Conservation (phyloP, 495 filamentous ascomycete genomes). For the Daldinia bambusicola region DNA sequence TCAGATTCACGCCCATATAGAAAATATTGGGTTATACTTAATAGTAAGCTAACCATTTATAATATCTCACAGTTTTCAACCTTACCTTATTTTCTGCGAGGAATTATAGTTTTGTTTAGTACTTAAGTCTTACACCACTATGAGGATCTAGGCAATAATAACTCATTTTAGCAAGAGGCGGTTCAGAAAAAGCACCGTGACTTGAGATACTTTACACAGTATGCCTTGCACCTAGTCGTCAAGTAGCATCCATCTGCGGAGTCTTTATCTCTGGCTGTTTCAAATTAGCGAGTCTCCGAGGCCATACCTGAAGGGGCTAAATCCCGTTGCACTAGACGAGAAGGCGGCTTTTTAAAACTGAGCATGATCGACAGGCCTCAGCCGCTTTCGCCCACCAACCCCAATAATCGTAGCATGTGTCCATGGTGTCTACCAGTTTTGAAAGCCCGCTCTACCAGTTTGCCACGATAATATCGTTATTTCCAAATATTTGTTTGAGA, state of each 20-base stretch:
- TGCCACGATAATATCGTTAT: neutral
- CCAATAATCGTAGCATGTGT: neutral
- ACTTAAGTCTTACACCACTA: too few species aligned
- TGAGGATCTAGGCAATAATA: too few species aligned
- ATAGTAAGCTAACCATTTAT: too few species aligned
- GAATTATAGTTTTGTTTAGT: too few species aligned
- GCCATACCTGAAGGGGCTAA: conserved; percentile 44
- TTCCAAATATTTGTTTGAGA: neutral
- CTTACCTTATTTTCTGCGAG: too few species aligned
- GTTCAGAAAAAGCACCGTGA: too few species aligned
- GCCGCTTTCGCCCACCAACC: conserved; percentile 17
- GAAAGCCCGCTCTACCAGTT: neutral
- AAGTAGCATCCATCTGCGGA: conserved; percentile 11
- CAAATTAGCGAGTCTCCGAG: conserved; percentile 46
- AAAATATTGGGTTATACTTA: too few species aligned
- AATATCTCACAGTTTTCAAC: too few species aligned
- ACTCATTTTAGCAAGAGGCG: too few species aligned
- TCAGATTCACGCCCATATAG: too few species aligned
- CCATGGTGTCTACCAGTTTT: neutral
- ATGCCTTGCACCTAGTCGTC: neutral
- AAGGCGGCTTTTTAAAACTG: conserved; percentile 37
- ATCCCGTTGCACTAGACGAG: conserved; percentile 45
- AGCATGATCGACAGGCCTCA: conserved; percentile 42
- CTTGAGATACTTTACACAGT: too few species aligned
- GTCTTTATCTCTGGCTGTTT: conserved; percentile 46